A percentile compares a stretch with the other conserved stretches of the same genome.
Evolutionary conservation across 2,329 filamentous ascomycete genomes (phyloP).

Genomic region (Emmonsiellopsis sp.): DNA sequence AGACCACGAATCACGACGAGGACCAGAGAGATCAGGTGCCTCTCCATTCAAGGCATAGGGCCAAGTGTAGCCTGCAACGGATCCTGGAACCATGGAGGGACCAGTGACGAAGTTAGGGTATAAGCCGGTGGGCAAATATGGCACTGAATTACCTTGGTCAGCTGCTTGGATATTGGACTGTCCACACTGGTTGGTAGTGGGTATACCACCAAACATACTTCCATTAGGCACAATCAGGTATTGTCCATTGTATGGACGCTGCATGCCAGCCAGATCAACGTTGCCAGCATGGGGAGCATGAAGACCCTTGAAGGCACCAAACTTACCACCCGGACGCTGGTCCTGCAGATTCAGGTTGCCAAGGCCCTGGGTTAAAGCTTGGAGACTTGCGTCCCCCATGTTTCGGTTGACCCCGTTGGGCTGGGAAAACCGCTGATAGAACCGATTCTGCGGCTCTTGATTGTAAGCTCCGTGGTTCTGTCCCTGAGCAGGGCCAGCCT

Average conservation of each 20-base stretch:
- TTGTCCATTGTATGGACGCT: constrained; percentile 17
- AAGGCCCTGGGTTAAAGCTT: constrained; percentile 17
- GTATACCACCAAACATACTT: constrained; percentile 22
- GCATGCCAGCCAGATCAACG: constrained; percentile 19
- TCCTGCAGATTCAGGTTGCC: constrained; percentile 20
- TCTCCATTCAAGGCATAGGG: constrained; percentile 28
- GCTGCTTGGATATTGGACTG: constrained; percentile 20
- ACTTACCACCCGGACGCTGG: constrained; percentile 20
- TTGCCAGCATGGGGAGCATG: constrained; percentile 17
- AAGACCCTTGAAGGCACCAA: constrained; percentile 18
- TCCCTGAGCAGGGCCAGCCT: constrained; percentile 15
- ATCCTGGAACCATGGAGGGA: constrained; percentile 21
- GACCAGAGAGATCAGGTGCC: constrained; percentile 25
- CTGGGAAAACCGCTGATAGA: constrained; percentile 16
- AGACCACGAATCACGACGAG: constrained; percentile 32
- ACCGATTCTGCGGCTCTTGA: constrained; percentile 18
- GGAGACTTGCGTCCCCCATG: constrained; percentile 13
- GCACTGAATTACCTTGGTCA: constrained; percentile 23
- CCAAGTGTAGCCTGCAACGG: constrained; percentile 26
- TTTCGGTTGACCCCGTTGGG: constrained; percentile 7
- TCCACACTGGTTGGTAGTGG: constrained; percentile 20
- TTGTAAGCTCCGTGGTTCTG: constrained; percentile 14
- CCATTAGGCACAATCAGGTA: constrained; percentile 25
- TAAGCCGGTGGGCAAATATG: constrained; percentile 28
- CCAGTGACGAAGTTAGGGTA: constrained; percentile 27